These are phyloP conservation scores for Eimeria necatrix DNA, from an alignment of 169 alveolate species.

Conservation along the genomic window DNA sequence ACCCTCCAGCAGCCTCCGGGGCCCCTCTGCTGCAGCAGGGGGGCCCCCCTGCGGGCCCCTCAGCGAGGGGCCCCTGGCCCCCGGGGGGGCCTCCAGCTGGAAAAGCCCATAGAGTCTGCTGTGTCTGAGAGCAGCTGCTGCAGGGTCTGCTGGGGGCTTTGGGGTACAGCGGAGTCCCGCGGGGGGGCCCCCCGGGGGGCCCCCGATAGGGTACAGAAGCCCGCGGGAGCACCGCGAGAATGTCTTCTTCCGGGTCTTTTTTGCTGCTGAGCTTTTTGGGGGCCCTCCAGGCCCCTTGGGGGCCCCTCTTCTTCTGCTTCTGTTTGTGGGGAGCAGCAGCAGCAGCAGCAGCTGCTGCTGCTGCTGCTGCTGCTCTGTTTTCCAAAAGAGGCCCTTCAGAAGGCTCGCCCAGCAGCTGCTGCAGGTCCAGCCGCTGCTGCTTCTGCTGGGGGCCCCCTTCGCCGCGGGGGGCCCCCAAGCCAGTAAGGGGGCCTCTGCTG, in stretches of 20 bases:
- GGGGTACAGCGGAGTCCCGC: neutral
- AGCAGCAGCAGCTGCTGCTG: neutral
- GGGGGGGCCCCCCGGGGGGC: neutral
- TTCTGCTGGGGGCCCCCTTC: too few relatives aligned
- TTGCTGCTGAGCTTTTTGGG: neutral
- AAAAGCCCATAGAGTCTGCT: constrained; percentile 26
- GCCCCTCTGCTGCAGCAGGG: neutral
- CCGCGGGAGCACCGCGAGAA: constrained; percentile 51
- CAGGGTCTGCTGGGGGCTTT: constrained; percentile 3
- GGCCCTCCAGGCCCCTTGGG: neutral
- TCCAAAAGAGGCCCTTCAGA: neutral
- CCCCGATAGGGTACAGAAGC: too few relatives aligned
- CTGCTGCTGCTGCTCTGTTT: neutral
- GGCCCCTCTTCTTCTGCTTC: neutral
- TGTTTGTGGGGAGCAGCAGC: neutral
- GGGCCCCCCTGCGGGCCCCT: neutral
- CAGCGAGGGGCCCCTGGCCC: neutral
- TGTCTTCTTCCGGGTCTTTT: neutral
- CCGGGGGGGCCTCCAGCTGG: neutral
- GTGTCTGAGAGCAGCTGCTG: constrained; percentile 13
- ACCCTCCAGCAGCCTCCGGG: neutral
- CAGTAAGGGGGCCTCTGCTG: neutral
- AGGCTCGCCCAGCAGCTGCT: neutral
- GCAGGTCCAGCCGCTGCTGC: neutral
- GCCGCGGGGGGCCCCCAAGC: too few relatives aligned